Percentiles rank a stretch among this genome's conserved stretches.
phyloP scores from a whole-genome alignment of 2,329 filamentous ascomycete genomes.

The Sporothrix sp. region DNA sequence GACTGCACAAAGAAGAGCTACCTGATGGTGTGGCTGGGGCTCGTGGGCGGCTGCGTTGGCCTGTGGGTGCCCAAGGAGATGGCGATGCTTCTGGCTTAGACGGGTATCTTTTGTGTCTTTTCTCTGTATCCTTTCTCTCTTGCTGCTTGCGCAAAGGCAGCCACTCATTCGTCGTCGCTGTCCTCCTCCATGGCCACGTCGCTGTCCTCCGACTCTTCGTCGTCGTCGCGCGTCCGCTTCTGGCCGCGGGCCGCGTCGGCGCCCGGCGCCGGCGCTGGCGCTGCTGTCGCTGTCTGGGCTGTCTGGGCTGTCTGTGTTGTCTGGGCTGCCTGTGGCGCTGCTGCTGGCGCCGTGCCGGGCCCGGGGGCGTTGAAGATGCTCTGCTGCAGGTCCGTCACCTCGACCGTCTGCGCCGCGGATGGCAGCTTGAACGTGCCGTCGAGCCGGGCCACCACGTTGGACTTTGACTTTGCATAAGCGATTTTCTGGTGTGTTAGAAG shows the following conservation, averaged over 20 bases:
- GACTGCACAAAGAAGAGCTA: conserved; percentile 57
- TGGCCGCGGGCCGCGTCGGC: conserved; percentile 36
- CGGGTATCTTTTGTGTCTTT: conserved; percentile 8
- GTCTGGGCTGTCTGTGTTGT: background rate
- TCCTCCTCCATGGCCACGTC: conserved; percentile 60
- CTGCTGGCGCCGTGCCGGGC: conserved; percentile 37
- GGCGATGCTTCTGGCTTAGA: too few relatives aligned
- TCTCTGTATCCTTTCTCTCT: background rate
- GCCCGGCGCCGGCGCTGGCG: background rate
- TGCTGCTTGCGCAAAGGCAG: background rate
- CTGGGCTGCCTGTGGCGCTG: conserved; percentile 31
- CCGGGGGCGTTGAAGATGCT: conserved; percentile 66
- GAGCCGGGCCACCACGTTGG: conserved; percentile 78
- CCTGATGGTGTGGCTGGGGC: conserved; percentile 79
- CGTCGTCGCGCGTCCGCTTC: conserved; percentile 64
- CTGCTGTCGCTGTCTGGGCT: conserved; percentile 31
- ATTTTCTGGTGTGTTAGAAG: conserved; percentile 55
- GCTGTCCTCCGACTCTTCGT: conserved; percentile 52
- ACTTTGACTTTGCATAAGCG: conserved; percentile 81
- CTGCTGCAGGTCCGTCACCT: conserved; percentile 65
- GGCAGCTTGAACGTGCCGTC: conserved; percentile 80
- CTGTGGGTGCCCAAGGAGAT: conserved; percentile 67
- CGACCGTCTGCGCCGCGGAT: conserved; percentile 42
- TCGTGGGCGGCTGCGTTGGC: conserved; percentile 71
- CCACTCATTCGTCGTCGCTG: conserved; percentile 55